Conservation (phyloP, 176 grass and related monocot species). For the Triticum timopheevii region DNA sequence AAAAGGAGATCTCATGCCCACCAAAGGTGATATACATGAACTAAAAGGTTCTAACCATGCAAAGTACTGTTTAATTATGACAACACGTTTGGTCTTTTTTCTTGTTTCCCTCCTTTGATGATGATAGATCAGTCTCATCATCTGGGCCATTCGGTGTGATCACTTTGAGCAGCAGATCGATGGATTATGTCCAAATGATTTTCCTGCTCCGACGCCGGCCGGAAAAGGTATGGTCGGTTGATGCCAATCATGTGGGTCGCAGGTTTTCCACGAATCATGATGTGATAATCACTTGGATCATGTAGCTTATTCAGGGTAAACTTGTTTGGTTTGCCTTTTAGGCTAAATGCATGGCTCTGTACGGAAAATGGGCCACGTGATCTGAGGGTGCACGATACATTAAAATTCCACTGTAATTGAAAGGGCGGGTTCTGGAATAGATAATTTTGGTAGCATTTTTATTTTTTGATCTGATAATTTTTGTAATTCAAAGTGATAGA, state of each 20-base stretch:
- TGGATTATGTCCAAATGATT: slow-evolving; percentile 13
- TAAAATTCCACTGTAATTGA: not conserved
- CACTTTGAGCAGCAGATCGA: slow-evolving; percentile 25
- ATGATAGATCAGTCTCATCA: not conserved
- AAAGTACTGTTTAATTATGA: slow-evolving; percentile 24
- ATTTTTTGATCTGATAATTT: too few relatives aligned
- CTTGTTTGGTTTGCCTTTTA: not conserved
- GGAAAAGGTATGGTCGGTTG: not conserved
- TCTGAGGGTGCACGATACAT: not conserved
- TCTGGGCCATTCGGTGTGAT: slow-evolving; percentile 17
- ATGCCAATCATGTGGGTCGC: slow-evolving; percentile 13
- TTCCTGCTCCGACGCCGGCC: not conserved
- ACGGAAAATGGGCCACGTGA: not conserved
- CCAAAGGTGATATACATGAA: not conserved
- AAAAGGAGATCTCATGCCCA: not conserved
- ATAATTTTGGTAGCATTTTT: not conserved
- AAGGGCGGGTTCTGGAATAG: not conserved
- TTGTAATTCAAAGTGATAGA: too few relatives aligned
- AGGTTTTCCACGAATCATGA: not conserved
- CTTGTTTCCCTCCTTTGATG: not conserved
- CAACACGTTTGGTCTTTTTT: not conserved
- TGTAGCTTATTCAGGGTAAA: not conserved
- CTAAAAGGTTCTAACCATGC: slow-evolving; percentile 4
- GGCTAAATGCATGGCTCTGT: not conserved
- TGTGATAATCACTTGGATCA: not conserved